Percentiles rank a stretch among this genome's conserved stretches.
Evolutionary conservation across 1,139 yeast genomes (phyloP).

Genomic region (Debaryomycetaceae sp.): DNA sequence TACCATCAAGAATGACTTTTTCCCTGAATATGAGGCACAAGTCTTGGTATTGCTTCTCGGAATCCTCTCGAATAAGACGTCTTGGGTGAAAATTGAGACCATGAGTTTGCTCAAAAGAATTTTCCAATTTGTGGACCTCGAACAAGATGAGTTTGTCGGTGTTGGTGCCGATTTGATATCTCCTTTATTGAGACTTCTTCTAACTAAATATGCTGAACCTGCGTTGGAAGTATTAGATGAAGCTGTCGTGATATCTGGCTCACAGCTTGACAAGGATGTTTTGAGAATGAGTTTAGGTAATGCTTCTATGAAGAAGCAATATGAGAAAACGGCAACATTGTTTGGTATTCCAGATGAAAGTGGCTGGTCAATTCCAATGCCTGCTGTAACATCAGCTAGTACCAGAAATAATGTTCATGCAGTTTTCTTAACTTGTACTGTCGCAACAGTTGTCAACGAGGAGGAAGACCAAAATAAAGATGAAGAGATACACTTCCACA

Average conservation of each 20-base stretch:
- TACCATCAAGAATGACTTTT: constrained; percentile 62
- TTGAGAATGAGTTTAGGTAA: constrained; percentile 90
- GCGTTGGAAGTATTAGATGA: constrained; percentile 90
- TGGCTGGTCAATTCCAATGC: constrained; percentile 98
- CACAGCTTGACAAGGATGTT: constrained; percentile 86
- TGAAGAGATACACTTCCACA: constrained; percentile 56
- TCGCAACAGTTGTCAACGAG: constrained; percentile 33
- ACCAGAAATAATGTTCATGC: constrained; percentile 94
- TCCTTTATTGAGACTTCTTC: constrained; percentile 75
- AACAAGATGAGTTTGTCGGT: constrained; percentile 76
- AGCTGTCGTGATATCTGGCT: constrained; percentile 80
- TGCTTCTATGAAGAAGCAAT: constrained; percentile 70
- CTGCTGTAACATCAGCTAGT: constrained; percentile 80
- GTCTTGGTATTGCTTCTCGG: constrained; percentile 75
- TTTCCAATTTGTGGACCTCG: constrained; percentile 74
- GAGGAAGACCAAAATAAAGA: constrained; percentile 25
- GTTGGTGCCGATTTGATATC: constrained; percentile 94
- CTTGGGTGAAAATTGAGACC: constrained; percentile 80
- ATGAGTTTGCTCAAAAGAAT: constrained; percentile 70
- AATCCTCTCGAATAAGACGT: constrained; percentile 66
- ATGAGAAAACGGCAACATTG: constrained; percentile 80
- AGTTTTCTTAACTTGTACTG: constrained; percentile 80
- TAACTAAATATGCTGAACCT: constrained; percentile 83
- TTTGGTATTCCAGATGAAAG: constrained; percentile 96
- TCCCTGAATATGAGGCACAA: constrained; percentile 74